phyloP scores from a whole-genome alignment of 768 basidiomycete genomes.

The Gautieria morchelliformis region DNA sequence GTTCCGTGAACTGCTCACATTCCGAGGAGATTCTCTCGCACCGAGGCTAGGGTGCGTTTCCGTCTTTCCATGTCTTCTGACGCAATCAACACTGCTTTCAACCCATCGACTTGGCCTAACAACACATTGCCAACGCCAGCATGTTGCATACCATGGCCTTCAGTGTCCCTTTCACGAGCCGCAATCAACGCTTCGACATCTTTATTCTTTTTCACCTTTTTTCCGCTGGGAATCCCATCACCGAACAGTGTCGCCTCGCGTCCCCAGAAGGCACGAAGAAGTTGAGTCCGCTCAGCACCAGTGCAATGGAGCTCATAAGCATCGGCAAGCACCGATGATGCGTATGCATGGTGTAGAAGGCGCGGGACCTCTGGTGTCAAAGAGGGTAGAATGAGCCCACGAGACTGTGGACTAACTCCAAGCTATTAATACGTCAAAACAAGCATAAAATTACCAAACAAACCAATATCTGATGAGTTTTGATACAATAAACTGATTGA shows the following conservation, averaged over 20 bases:
- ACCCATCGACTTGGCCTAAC: slow-evolving; percentile 24
- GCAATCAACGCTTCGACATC: neutral
- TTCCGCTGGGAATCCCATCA: slow-evolving; percentile 26
- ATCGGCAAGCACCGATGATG: slow-evolving; percentile 75
- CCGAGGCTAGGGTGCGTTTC: slow-evolving; percentile 53
- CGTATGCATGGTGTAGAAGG: slow-evolving; percentile 77
- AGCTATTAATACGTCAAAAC: neutral
- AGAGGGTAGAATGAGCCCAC: slow-evolving; percentile 66
- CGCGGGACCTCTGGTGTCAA: slow-evolving; percentile 69
- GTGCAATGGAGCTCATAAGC: slow-evolving; percentile 84
- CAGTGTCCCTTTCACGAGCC: neutral
- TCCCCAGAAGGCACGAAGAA: slow-evolving; percentile 85
- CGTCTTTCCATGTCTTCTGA: slow-evolving; percentile 49
- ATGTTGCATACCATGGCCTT: neutral
- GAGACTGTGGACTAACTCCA: slow-evolving; percentile 51
- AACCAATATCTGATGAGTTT: slow-evolving; percentile 55
- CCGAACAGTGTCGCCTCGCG: slow-evolving; percentile 73
- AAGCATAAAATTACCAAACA: neutral
- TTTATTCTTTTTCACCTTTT: slow-evolving; percentile 46
- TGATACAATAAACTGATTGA: slow-evolving; percentile 59
- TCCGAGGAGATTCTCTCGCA: slow-evolving; percentile 65
- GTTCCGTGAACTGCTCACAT: slow-evolving; percentile 44
- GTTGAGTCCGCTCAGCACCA: slow-evolving; percentile 69
- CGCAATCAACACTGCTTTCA: slow-evolving; percentile 58
- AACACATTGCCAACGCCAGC: neutral